Conservation (phyloP, 2,329 filamentous ascomycete species). For the Apiospora kogelbergensis region DNA sequence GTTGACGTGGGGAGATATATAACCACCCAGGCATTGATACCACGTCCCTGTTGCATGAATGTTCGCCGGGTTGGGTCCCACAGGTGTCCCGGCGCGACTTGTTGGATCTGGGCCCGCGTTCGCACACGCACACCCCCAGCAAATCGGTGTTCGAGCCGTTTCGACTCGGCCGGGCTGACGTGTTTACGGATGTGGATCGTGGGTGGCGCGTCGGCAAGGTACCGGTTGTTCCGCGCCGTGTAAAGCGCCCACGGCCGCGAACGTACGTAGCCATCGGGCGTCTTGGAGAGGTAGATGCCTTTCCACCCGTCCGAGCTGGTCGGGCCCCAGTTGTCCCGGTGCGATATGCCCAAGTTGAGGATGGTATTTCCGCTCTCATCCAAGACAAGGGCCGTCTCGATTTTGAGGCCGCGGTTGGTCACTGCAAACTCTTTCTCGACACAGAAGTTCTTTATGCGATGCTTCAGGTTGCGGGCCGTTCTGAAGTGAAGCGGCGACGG, state of each 20-base stretch:
- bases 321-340: background rate
- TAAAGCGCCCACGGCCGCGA: background rate
- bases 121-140: background rate
- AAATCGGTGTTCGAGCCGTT: background rate
- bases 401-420: slow-evolving; percentile 7
- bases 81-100: background rate
- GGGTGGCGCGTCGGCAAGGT: background rate
- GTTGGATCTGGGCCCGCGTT: background rate
- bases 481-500: background rate
- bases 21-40: background rate
- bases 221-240: background rate
- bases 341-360: background rate
- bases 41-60: background rate
- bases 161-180: background rate
- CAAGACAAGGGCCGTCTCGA: background rate
- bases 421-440: slow-evolving; percentile 3
- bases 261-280: slow-evolving; percentile 7
- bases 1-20: background rate
- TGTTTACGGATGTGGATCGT: background rate
- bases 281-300: slow-evolving; percentile 7
- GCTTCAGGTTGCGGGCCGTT: background rate
- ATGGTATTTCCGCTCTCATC: background rate
- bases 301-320: background rate
- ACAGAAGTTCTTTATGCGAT: slow-evolving; percentile 1
- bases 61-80: background rate